phyloP scores from a whole-genome alignment of 1,284 basidiomycete species.

The Caloboletus firmus region DNA sequence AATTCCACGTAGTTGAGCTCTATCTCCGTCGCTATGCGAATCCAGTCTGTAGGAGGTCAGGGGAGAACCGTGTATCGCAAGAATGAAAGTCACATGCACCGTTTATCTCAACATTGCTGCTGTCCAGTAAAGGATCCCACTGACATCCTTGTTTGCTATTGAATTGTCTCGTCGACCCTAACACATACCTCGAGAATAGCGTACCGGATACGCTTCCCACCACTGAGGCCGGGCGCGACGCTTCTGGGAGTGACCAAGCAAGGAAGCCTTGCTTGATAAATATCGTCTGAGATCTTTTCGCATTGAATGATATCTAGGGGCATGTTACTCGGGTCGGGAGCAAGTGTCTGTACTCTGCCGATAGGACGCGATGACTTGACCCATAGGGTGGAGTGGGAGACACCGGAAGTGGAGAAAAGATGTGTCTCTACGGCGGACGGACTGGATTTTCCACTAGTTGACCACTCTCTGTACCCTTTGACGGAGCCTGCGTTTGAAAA shows the following conservation, averaged over 20 bases:
- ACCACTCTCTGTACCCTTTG: conserved; percentile 74
- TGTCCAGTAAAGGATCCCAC: conserved; percentile 87
- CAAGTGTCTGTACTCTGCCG: conserved; percentile 43
- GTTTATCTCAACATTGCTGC: conserved; percentile 81
- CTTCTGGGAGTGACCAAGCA: conserved; percentile 75
- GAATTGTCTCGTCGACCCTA: conserved; percentile 1
- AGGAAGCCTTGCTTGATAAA: conserved; percentile 71
- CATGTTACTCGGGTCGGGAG: conserved; percentile 30
- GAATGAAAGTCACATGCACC: conserved; percentile 42
- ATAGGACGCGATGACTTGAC: conserved; percentile 76
- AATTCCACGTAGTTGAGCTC: conserved; percentile 84
- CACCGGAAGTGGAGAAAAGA: conserved; percentile 20
- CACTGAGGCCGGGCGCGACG: conserved; percentile 57
- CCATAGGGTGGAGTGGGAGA: conserved; percentile 50
- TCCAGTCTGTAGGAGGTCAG: conserved; percentile 65
- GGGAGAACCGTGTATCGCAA: neutral
- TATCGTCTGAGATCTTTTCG: conserved; percentile 52
- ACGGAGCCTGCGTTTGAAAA: conserved; percentile 74
- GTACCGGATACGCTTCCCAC: conserved; percentile 73
- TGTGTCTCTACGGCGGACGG: conserved; percentile 33
- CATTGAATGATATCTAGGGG: conserved; percentile 43
- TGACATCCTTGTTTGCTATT: conserved; percentile 33
- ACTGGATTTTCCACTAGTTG: conserved; percentile 53
- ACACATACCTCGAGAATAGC: conserved; percentile 70
- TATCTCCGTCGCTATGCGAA: conserved; percentile 85